Percentiles rank a stretch among this genome's conserved stretches.
phyloP scores from a whole-genome alignment of 208 protist genomes.

The Leishmania turanica region DNA sequence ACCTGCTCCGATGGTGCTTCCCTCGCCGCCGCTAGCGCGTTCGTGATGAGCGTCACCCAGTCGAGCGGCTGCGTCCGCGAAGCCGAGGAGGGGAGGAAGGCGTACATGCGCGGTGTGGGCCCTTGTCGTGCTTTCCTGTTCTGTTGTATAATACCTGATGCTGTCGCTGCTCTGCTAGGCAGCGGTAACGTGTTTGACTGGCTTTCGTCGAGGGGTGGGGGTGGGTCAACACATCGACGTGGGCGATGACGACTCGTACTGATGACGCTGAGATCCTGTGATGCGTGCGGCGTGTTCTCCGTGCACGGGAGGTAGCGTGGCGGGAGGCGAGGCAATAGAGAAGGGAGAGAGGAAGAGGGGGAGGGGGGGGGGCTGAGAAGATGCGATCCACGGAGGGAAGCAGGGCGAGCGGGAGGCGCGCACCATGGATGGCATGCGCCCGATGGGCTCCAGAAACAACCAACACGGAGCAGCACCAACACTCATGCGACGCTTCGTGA shows the following conservation, averaged over 20 bases:
- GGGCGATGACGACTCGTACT: neutral
- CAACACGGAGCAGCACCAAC: too few species aligned
- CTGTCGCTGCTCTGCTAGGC: neutral
- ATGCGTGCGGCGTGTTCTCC: neutral
- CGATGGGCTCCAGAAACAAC: too few species aligned
- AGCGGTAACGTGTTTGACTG: neutral
- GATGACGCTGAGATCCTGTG: neutral
- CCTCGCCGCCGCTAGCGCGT: conserved; percentile 32
- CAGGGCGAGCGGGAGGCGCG: neutral
- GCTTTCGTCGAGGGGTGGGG: neutral
- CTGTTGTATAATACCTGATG: neutral
- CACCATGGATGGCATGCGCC: neutral
- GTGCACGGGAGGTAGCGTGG: neutral
- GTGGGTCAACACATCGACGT: neutral
- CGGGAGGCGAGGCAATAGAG: neutral
- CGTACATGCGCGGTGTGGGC: conserved; percentile 9
- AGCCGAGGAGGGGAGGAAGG: conserved; percentile 32
- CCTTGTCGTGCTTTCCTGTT: neutral
- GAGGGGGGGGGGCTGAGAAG: neutral
- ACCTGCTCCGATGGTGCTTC: conserved; percentile 25
- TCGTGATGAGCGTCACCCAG: conserved; percentile 45
- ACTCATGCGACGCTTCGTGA: neutral
- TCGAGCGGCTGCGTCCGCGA: conserved; percentile 36
- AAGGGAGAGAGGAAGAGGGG: conserved; percentile 1
- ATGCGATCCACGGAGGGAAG: neutral